Evolutionary conservation across 805 yeast genomes (phyloP), one percentile per base, ranked within the genome.

Genomic region (Nakazawaea holstii): DNA sequence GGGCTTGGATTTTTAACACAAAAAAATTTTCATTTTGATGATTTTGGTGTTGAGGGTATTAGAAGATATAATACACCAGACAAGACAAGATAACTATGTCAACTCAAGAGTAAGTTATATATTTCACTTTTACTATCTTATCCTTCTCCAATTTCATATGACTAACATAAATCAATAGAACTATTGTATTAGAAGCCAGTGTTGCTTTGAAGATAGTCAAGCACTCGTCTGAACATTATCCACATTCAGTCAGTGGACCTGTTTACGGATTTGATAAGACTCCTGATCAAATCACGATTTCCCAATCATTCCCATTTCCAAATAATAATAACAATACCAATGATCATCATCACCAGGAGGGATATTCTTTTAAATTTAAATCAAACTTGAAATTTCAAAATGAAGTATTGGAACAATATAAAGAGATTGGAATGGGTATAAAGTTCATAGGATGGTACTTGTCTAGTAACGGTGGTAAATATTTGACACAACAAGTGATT

Each of bases 391-490:
- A 75, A 61, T 89, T 80, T 68, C 90, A 84, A 62, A 76, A 75
- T 44, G 89, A 84, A 41, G 71, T 85, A 58, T 70, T 84, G 54
- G 76, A 78, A 38, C 76, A 79, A 51, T 74, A 87, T 53, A 77
- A 73, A 57, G 74, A 73, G 47, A 77, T 81, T 52, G 83, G 84
- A 42, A 72, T 78, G 51, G 91, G 90, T 40, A 72, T 80, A 38
- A 86, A 82, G 59, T 73, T 82, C 51, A 77, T 82, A 53, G 96
- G 96, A 31, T 88, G 91, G 89, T 88, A 86, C 68, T 79, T 87
- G 60, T 73, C 84, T 39, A 74, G 89, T 28, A 68, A 72, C 44
- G 76, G 85, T 35, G 94, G 94, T 40, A 80, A 80, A 61, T 82
- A 81, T 60, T 77, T 82, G 58, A 80, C 82, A 50, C 74, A 77